These are phyloP conservation scores for Pseudofabraea citricarpa DNA, from an alignment of 2,329 filamentous ascomycete species.

Conservation along the genomic window DNA sequence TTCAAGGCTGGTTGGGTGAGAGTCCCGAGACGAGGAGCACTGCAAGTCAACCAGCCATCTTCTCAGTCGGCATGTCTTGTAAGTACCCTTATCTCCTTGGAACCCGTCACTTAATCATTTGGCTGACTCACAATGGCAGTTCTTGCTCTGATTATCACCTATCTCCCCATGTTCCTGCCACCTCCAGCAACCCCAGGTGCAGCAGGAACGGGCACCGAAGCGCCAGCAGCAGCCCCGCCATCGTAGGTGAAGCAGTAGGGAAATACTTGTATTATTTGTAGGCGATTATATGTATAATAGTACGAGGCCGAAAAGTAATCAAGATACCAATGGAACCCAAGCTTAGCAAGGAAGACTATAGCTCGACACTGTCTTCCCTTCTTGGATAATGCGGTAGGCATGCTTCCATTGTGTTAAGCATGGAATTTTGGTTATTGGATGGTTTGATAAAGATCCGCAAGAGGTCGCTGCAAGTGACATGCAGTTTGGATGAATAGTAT, in stretches of 20 bases:
- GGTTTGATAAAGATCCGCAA: no score
- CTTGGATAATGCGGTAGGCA: no score
- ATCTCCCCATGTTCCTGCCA: slow-evolving; percentile 62
- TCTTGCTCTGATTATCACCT: slow-evolving; percentile 31
- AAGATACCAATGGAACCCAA: no score
- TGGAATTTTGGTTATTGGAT: no score
- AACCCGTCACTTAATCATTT: no score
- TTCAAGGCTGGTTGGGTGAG: slow-evolving; percentile 76
- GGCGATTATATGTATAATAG: slow-evolving; percentile 4
- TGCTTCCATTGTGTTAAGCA: no score
- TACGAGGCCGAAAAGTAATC: background rate
- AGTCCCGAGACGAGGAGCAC: slow-evolving; percentile 62
- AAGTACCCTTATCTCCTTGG: slow-evolving; percentile 33
- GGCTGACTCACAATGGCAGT: no score
- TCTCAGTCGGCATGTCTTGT: slow-evolving; percentile 77
- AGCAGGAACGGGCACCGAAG: slow-evolving; percentile 37
- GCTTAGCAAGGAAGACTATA: no score
- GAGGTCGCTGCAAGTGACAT: no score
- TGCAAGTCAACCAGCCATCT: slow-evolving; percentile 63
- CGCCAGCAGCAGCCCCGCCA: slow-evolving; percentile 40
- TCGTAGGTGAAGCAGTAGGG: slow-evolving; percentile 21
- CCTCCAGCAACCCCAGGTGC: slow-evolving; percentile 34
- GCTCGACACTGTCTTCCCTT: no score
- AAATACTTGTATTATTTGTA: slow-evolving; percentile 2
- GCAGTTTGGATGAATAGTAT: no score